Evolutionary conservation across 768 basidiomycete species (phyloP).

Genomic region (Nidularia pulvinata): DNA sequence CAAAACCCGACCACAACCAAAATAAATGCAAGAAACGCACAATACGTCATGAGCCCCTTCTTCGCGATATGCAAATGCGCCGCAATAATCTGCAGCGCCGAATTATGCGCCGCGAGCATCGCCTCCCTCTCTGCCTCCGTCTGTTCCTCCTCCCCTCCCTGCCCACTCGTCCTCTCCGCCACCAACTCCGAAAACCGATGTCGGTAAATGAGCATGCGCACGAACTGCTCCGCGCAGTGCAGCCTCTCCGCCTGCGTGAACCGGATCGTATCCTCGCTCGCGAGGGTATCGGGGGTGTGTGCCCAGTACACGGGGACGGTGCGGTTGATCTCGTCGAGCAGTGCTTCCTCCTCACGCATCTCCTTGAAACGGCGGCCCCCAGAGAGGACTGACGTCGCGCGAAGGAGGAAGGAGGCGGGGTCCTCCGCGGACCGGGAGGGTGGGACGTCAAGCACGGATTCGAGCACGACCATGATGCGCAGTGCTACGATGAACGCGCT

Average conservation of each 20-base stretch:
- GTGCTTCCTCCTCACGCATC: constrained; percentile 75
- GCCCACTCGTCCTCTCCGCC: constrained; percentile 61
- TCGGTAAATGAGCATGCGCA: constrained; percentile 85
- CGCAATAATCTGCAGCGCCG: constrained; percentile 80
- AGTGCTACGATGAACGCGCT: constrained; percentile 78
- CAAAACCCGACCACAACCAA: constrained; percentile 2
- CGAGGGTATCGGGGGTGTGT: constrained; percentile 78
- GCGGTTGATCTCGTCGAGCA: constrained; percentile 79
- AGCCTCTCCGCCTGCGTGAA: constrained; percentile 88
- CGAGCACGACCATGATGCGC: constrained; percentile 85
- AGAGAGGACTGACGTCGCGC: constrained; percentile 68
- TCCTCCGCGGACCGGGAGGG: constrained; percentile 65
- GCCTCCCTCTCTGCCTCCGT: constrained; percentile 76
- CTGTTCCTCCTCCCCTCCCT: constrained; percentile 47
- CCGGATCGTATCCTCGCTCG: constrained; percentile 84
- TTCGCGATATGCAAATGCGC: constrained; percentile 85
- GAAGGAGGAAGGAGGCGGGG: constrained; percentile 74
- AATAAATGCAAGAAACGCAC: constrained; percentile 45
- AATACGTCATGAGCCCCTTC: constrained; percentile 93
- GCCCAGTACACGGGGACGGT: constrained; percentile 78
- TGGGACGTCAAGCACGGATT: constrained; percentile 83
- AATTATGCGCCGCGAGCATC: constrained; percentile 72
- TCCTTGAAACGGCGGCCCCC: constrained; percentile 62
- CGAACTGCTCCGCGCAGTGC: constrained; percentile 86
- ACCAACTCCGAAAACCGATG: constrained; percentile 82